A percentile compares a stretch with the other conserved stretches of the same genome.
phyloP scores from a whole-genome alignment of 495 filamentous ascomycete species.

The Umbilicaria muhlenbergii region DNA sequence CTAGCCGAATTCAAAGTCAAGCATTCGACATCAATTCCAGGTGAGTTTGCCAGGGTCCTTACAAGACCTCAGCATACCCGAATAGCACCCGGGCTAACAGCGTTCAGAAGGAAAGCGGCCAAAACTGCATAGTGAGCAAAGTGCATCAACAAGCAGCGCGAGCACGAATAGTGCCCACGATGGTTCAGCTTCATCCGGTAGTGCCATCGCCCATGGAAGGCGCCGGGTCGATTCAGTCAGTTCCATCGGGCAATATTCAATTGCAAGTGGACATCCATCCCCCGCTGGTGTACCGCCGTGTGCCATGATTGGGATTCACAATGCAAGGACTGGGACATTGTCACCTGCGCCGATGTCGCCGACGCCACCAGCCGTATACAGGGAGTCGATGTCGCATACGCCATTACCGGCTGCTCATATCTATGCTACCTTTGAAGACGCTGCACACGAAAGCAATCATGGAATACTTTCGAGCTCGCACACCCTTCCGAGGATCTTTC shows the following conservation, averaged over 20 bases:
- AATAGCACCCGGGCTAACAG: background rate
- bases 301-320: background rate
- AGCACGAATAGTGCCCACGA: constrained; percentile 3
- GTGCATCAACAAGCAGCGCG: constrained; percentile 6
- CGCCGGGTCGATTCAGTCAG: constrained; percentile 2
- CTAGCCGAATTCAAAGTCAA: constrained; percentile 59
- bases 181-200: background rate
- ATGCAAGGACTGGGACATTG: background rate
- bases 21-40: constrained; percentile 19
- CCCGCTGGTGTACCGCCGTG: constrained; percentile 2
- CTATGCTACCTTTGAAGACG: too few species aligned
- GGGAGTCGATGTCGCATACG: background rate
- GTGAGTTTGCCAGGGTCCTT: background rate
- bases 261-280: constrained; percentile 3
- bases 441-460: too few species aligned
- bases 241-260: constrained; percentile 1
- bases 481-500: too few species aligned
- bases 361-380: background rate
- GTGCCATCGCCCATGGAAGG: background rate
- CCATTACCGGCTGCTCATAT: background rate
- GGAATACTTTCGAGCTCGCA: too few species aligned
- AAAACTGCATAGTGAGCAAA: constrained; percentile 18
- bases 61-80: background rate
- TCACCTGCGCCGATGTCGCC: constrained; percentile 3
- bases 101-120: constrained; percentile 19